Evolutionary conservation across 2,329 filamentous ascomycete species (phyloP).

Genomic region (Botryotinia globosa): DNA sequence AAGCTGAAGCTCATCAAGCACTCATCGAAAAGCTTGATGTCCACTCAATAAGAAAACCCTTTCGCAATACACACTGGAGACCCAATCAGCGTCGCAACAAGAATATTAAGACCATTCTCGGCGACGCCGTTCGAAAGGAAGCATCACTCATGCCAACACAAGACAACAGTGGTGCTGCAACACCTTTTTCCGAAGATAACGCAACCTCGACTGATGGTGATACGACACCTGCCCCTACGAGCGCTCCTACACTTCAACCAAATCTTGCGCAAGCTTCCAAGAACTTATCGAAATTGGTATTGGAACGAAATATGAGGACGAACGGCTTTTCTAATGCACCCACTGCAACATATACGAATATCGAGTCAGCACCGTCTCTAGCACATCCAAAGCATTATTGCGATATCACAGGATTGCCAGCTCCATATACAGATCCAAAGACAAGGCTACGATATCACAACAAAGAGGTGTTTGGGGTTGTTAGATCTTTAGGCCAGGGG

Average conservation of each 20-base stretch:
- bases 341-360: conserved; percentile 88
- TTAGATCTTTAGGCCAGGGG: conserved; percentile 76
- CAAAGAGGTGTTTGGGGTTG: conserved; percentile 82
- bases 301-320: conserved; percentile 71
- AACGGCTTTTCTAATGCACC: conserved; percentile 48
- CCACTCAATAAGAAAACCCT: conserved; percentile 78
- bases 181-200: conserved; percentile 55
- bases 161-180: conserved; percentile 76
- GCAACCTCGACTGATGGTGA: conserved; percentile 51
- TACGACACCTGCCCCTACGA: conserved; percentile 44
- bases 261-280: conserved; percentile 89
- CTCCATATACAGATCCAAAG: conserved; percentile 92
- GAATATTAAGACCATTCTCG: conserved; percentile 94
- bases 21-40: conserved; percentile 93
- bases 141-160: conserved; percentile 82
- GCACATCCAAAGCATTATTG: conserved; percentile 87
- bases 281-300: conserved; percentile 79
- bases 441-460: conserved; percentile 90
- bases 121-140: conserved; percentile 83
- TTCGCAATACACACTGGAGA: conserved; percentile 87
- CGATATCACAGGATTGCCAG: conserved; percentile 90
- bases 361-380: conserved; percentile 88
- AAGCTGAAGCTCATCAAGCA: conserved; percentile 68
- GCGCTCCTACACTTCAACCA: conserved; percentile 46
- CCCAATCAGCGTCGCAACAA: conserved; percentile 96